Conservation (phyloP, 2,329 filamentous ascomycete species). For the Scorias spongiosa region DNA sequence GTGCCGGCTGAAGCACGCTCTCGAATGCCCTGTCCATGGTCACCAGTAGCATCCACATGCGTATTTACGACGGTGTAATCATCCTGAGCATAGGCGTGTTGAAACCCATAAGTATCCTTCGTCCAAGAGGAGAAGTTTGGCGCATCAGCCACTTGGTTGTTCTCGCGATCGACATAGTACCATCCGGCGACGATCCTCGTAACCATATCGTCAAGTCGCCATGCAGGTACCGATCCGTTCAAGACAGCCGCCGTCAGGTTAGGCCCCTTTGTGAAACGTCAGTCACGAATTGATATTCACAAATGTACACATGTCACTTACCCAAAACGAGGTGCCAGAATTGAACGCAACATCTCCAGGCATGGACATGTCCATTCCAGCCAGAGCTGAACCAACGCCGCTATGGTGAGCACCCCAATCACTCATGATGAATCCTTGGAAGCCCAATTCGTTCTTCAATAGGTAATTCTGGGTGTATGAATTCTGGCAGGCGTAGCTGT, state of each 20-base stretch:
- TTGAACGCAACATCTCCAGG: constrained; percentile 69
- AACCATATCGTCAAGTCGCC: constrained; percentile 79
- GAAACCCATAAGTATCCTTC: constrained; percentile 54
- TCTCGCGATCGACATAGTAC: constrained; percentile 46
- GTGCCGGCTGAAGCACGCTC: constrained; percentile 65
- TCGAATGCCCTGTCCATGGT: constrained; percentile 60
- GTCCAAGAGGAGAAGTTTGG: constrained; percentile 83
- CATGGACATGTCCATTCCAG: constrained; percentile 80
- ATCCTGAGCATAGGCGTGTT: constrained; percentile 47
- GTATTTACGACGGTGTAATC: constrained; percentile 55
- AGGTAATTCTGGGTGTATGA: constrained; percentile 59
- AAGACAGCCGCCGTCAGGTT: constrained; percentile 79
- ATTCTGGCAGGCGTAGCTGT: constrained; percentile 68
- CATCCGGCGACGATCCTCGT: constrained; percentile 61
- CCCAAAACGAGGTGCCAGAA: constrained; percentile 57
- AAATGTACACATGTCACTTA: not conserved
- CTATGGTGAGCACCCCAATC: constrained; percentile 66
- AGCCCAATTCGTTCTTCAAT: constrained; percentile 65
- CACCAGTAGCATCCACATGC: constrained; percentile 66
- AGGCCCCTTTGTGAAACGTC: constrained; percentile 34
- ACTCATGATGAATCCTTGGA: constrained; percentile 62
- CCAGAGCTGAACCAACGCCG: constrained; percentile 49
- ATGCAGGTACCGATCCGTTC: constrained; percentile 78
- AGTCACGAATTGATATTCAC: not conserved
- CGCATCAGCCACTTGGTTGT: constrained; percentile 35